Conservation (phyloP, 139 green algal genomes). For the Desmodesmus armatus region DNA sequence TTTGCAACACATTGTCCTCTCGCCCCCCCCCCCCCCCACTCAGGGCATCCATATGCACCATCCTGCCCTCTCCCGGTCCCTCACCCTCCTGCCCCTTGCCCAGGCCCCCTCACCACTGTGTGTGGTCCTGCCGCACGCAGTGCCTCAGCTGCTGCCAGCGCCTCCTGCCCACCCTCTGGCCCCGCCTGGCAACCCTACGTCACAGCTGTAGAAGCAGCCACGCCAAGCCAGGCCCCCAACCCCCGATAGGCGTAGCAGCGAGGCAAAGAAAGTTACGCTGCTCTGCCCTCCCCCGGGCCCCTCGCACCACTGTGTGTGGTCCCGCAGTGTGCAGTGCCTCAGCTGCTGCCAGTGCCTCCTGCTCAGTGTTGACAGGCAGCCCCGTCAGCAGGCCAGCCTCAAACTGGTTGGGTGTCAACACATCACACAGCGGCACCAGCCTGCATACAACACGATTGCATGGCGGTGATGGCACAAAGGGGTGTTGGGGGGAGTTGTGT, state of each 20-base stretch:
- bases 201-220: too few relatives aligned
- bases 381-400: constrained; percentile 89
- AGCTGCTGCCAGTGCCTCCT: constrained; percentile 72
- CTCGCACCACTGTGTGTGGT: constrained; percentile 78
- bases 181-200: too few relatives aligned
- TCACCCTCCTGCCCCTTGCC: too few relatives aligned
- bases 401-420: constrained; percentile 93
- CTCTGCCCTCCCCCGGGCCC: not conserved
- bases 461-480: too few relatives aligned
- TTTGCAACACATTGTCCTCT: too few relatives aligned
- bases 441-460: too few relatives aligned
- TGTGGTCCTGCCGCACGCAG: constrained; percentile 74
- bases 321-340: constrained; percentile 70
- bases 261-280: not conserved
- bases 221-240: too few relatives aligned
- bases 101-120: constrained; percentile 82
- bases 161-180: constrained; percentile 62
- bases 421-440: constrained; percentile 76
- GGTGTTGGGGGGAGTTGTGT: too few relatives aligned
- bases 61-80: too few relatives aligned
- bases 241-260: too few relatives aligned
- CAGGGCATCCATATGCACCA: too few relatives aligned
- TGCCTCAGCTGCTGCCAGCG: constrained; percentile 65
- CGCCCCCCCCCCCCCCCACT: too few relatives aligned
- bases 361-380: constrained; percentile 61